A percentile compares a stretch with the other conserved stretches of the same genome.
phyloP scores from a whole-genome alignment of 1,284 basidiomycete species.

The Sanghuangporus sanghuang region DNA sequence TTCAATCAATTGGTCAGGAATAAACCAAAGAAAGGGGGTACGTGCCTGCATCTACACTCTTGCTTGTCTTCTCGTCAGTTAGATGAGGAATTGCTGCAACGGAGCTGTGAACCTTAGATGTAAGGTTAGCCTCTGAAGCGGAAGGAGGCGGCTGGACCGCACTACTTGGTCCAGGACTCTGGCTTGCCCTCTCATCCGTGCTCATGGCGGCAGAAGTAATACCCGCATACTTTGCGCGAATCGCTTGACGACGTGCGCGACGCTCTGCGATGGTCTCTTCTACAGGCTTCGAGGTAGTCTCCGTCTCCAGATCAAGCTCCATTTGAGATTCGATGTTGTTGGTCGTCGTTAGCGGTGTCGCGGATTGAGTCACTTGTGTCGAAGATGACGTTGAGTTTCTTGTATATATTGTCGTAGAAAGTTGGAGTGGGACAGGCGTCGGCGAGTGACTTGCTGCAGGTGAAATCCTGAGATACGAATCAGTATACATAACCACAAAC shows the following conservation, averaged over 20 bases:
- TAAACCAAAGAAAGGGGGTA: not conserved
- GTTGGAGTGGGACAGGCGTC: slow-evolving; percentile 21
- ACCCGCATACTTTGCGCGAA: slow-evolving; percentile 76
- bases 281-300: slow-evolving; percentile 53
- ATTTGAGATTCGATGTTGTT: slow-evolving; percentile 28
- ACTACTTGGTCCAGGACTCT: slow-evolving; percentile 61
- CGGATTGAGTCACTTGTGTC: slow-evolving; percentile 14
- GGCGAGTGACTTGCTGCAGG: slow-evolving; percentile 40
- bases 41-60: slow-evolving; percentile 26
- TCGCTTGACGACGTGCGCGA: slow-evolving; percentile 77
- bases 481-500: slow-evolving; percentile 3
- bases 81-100: slow-evolving; percentile 29
- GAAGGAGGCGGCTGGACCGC: slow-evolving; percentile 62
- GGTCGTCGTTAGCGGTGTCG: slow-evolving; percentile 10
- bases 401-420: slow-evolving; percentile 17
- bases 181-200: slow-evolving; percentile 37
- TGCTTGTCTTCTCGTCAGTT: slow-evolving; percentile 22
- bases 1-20: slow-evolving; percentile 4
- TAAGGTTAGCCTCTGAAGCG: slow-evolving; percentile 54
- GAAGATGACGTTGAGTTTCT: slow-evolving; percentile 25
- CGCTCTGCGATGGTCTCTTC: slow-evolving; percentile 75
- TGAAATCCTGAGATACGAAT: slow-evolving; percentile 46
- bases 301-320: slow-evolving; percentile 57
- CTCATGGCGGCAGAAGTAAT: slow-evolving; percentile 33
- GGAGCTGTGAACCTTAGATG: slow-evolving; percentile 48